These are phyloP conservation scores for Elaeagnus macrophylla DNA, from an alignment of 306 rosid species.

Conservation along the genomic window DNA sequence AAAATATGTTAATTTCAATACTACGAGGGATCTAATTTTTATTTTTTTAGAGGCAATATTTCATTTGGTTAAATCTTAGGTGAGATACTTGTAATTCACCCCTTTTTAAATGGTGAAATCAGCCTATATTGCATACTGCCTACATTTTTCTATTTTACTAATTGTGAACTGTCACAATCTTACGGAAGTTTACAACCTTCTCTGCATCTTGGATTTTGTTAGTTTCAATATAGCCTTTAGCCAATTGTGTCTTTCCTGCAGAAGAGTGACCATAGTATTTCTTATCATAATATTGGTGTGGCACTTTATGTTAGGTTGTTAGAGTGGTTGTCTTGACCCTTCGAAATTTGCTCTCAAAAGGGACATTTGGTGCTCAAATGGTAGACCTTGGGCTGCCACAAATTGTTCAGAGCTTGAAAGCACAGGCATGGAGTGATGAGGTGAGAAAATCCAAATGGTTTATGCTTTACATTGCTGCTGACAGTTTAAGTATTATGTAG, in stretches of 20 bases:
- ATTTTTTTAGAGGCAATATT: too few relatives aligned
- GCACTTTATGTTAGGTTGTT: slow-evolving; percentile 65
- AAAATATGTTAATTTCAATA: too few relatives aligned
- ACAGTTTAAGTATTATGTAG: slow-evolving; percentile 8
- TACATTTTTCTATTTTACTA: too few relatives aligned
- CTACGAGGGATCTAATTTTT: too few relatives aligned
- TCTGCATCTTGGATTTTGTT: background rate
- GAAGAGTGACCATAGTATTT: slow-evolving; percentile 7
- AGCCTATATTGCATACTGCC: too few relatives aligned
- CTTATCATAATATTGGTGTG: slow-evolving; percentile 22
- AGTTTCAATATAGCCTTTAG: slow-evolving; percentile 9
- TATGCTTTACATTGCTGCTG: slow-evolving; percentile 14
- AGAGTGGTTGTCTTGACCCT: slow-evolving; percentile 88
- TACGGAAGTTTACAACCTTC: background rate
- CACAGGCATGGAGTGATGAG: slow-evolving; percentile 99
- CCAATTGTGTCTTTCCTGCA: slow-evolving; percentile 3
- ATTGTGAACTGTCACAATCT: too few relatives aligned
- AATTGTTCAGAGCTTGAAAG: slow-evolving; percentile 88
- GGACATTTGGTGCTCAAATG: slow-evolving; percentile 92
- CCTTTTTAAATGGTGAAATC: too few relatives aligned
- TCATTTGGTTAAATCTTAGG: too few relatives aligned
- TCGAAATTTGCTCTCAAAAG: slow-evolving; percentile 77
- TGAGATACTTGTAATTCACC: too few relatives aligned
- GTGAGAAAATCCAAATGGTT: slow-evolving; percentile 33
- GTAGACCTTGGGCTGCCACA: slow-evolving; percentile 90